phyloP scores from a whole-genome alignment of 306 rosid species.

The Potentilla sterilis region DNA sequence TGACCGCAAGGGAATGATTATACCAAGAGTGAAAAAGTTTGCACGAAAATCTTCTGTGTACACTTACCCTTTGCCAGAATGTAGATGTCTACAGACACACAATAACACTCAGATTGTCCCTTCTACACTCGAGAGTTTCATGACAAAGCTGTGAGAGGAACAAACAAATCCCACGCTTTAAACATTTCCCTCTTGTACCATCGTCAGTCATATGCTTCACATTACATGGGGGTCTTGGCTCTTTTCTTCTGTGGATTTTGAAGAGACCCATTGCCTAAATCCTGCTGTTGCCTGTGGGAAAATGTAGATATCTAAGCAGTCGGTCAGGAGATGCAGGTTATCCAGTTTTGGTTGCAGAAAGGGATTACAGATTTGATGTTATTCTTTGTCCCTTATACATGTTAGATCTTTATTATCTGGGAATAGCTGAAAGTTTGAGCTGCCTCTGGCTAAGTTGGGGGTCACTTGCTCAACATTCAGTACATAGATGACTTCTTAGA shows the following conservation, averaged over 20 bases:
- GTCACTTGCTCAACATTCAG: not conserved
- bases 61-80: conserved; percentile 89
- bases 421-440: not conserved
- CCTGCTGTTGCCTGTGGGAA: not conserved
- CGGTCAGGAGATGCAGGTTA: conserved; percentile 31
- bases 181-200: conserved; percentile 15
- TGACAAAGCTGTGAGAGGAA: conserved; percentile 24
- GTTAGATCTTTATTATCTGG: conserved; percentile 4
- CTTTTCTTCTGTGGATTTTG: conserved; percentile 24
- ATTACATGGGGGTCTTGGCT: conserved; percentile 22
- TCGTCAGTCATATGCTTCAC: not conserved
- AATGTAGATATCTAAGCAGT: conserved; percentile 3
- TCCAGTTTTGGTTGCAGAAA: conserved; percentile 25
- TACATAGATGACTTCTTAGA: not conserved
- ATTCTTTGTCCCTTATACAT: conserved; percentile 22
- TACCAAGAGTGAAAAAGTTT: conserved; percentile 84
- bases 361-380: conserved; percentile 19
- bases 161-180: conserved; percentile 24
- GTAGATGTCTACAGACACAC: conserved; percentile 73
- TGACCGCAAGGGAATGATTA: conserved; percentile 83
- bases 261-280: conserved; percentile 21
- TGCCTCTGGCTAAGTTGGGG: conserved; percentile 11
- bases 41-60: conserved; percentile 90
- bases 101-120: conserved; percentile 35
- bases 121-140: conserved; percentile 27